Conservation (phyloP, 345 rosid genomes). For the Syzygium aromaticum region DNA sequence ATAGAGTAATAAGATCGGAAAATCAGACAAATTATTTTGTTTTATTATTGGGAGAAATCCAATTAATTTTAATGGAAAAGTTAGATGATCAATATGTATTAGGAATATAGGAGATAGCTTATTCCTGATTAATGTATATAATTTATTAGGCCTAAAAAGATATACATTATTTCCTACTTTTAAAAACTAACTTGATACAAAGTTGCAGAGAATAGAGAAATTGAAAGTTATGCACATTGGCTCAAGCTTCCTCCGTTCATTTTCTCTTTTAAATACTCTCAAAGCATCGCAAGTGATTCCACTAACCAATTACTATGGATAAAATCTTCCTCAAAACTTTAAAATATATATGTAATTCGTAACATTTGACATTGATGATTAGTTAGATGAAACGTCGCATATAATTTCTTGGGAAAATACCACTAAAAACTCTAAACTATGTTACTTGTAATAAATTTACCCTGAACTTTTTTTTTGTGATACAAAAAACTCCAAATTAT, state of each 20-base stretch:
- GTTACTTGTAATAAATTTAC: too few relatives aligned
- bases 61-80: too few relatives aligned
- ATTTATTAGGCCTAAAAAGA: background rate
- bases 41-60: background rate
- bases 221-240: background rate
- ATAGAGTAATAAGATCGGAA: too few relatives aligned
- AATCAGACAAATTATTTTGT: background rate
- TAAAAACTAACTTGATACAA: background rate
- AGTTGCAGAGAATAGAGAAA: background rate
- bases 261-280: background rate
- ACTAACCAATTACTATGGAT: background rate
- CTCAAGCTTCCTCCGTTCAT: background rate
- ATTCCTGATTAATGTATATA: background rate
- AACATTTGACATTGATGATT: rapidly evolving
- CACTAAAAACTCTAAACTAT: too few relatives aligned
- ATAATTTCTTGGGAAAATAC: background rate
- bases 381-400: rapidly evolving
- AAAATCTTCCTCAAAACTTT: background rate
- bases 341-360: background rate
- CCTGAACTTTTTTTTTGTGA: too few relatives aligned
- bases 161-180: background rate
- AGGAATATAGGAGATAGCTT: background rate
- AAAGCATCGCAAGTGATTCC: rapidly evolving
- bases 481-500: too few relatives aligned
- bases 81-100: background rate